A percentile compares a stretch with the other conserved stretches of the same genome.
These are phyloP conservation scores for Botrytis sinoallii DNA, from an alignment of 2,329 filamentous ascomycete genomes.

Conservation along the genomic window DNA sequence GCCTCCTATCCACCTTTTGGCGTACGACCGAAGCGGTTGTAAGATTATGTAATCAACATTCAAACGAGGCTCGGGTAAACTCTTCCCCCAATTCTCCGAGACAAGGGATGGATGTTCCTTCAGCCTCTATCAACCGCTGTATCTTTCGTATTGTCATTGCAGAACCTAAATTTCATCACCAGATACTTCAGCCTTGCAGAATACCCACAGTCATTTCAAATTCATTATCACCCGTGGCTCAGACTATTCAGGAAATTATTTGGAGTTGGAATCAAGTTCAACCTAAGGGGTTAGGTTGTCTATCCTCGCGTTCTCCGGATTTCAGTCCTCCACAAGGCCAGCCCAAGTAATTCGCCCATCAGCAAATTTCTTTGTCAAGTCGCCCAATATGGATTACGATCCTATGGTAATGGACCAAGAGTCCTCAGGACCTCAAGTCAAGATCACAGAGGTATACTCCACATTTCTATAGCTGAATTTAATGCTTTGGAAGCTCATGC, in stretches of 20 bases:
- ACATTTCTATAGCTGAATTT: neutral
- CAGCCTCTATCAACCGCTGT: conserved; percentile 20
- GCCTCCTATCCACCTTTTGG: conserved; percentile 6
- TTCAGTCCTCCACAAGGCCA: conserved; percentile 24
- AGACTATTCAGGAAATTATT: conserved; percentile 11
- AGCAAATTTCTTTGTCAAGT: conserved; percentile 17
- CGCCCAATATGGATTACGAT: conserved; percentile 47
- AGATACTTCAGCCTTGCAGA: conserved; percentile 29
- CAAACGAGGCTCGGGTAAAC: neutral
- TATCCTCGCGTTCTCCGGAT: conserved; percentile 1
- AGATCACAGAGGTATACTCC: conserved; percentile 44
- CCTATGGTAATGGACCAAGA: conserved; percentile 43
- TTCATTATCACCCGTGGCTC: neutral
- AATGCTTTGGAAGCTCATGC: conserved; percentile 27
- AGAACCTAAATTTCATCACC: conserved; percentile 2
- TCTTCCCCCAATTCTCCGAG: neutral
- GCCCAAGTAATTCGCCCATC: conserved; percentile 9
- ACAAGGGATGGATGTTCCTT: conserved; percentile 4
- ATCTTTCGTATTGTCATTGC: conserved; percentile 6
- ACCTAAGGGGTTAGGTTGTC: neutral
- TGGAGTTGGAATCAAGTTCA: neutral
- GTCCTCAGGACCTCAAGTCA: conserved; percentile 46
- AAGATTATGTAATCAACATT: neutral
- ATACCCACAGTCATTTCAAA: conserved; percentile 16
- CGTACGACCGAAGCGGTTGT: neutral